A percentile compares a stretch with the other conserved stretches of the same genome.
Evolutionary conservation across 306 rosid genomes (phyloP).

Genomic region (Corylus heterophylla): DNA sequence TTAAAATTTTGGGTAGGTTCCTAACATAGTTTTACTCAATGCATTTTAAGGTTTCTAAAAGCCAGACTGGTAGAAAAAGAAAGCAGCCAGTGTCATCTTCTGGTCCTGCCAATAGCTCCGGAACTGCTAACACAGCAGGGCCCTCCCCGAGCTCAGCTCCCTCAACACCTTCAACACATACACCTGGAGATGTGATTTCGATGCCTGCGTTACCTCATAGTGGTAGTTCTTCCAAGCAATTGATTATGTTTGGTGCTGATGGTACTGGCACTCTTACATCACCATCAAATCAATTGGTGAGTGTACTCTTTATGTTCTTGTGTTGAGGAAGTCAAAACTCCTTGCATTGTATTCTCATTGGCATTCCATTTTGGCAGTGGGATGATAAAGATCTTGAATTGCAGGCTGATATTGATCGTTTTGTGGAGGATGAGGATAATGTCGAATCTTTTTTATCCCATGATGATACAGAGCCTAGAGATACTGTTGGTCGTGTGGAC

Average conservation of each 20-base stretch:
- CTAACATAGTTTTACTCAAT: slow-evolving; percentile 42
- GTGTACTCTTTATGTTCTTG: slow-evolving; percentile 37
- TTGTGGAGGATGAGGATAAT: slow-evolving; percentile 96
- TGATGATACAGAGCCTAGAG: slow-evolving; percentile 95
- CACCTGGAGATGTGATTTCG: slow-evolving; percentile 95
- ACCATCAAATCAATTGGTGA: slow-evolving; percentile 93
- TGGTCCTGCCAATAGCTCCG: slow-evolving; percentile 98
- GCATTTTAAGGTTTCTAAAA: slow-evolving; percentile 80
- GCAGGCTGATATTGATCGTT: slow-evolving; percentile 99
- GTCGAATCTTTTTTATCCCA: slow-evolving; percentile 98
- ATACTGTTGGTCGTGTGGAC: slow-evolving; percentile 89
- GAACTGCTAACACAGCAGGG: slow-evolving; percentile 95
- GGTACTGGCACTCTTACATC: slow-evolving; percentile 87
- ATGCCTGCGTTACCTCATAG: slow-evolving; percentile 91
- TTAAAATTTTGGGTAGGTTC: slow-evolving; percentile 27
- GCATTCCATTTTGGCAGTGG: slow-evolving; percentile 96
- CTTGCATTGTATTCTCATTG: slow-evolving; percentile 76
- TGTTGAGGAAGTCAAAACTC: slow-evolving; percentile 50
- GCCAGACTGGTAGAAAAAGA: slow-evolving; percentile 94
- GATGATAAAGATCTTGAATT: slow-evolving; percentile 99
- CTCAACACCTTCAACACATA: slow-evolving; percentile 97
- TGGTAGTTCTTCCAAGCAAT: slow-evolving; percentile 86
- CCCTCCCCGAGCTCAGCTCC: slow-evolving; percentile 99
- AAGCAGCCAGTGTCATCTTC: slow-evolving; percentile 97
- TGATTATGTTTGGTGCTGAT: slow-evolving; percentile 81